Conservation (phyloP, 495 filamentous ascomycete genomes). For the Lineolata rhizophorae region DNA sequence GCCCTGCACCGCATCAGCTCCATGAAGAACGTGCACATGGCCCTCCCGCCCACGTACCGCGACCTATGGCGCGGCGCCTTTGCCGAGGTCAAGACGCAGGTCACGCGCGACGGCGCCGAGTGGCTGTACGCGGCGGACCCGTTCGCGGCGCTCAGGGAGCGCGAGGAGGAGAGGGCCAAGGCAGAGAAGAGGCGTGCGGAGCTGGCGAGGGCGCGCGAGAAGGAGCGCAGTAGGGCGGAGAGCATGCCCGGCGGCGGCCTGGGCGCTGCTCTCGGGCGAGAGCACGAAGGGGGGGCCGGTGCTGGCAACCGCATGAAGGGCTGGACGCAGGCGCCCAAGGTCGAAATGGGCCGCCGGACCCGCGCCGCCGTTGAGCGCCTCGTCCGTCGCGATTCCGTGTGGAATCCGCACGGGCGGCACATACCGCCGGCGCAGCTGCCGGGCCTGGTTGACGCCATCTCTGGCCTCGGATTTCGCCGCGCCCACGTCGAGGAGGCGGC, state of each 20-base stretch:
- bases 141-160: conserved; percentile 55
- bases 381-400: conserved; percentile 51
- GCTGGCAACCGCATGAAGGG: conserved; percentile 29
- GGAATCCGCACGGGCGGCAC: conserved; percentile 58
- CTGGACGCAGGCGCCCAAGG: conserved; percentile 69
- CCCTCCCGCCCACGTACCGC: conserved; percentile 74
- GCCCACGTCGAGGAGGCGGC: conserved; percentile 81
- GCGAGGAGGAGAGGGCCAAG: conserved; percentile 48
- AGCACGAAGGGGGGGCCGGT: not conserved
- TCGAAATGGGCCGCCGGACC: conserved; percentile 71
- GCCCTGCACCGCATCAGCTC: conserved; percentile 76
- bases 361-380: conserved; percentile 57
- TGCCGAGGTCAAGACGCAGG: conserved; percentile 50
- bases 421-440: conserved; percentile 34
- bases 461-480: conserved; percentile 54
- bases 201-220: conserved; percentile 17
- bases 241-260: conserved; percentile 4
- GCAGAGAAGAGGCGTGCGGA: conserved; percentile 41
- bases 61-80: conserved; percentile 78
- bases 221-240: conserved; percentile 11
- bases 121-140: conserved; percentile 97
- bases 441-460: conserved; percentile 50
- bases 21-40: conserved; percentile 85
- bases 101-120: conserved; percentile 47
- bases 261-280: not conserved